Evolutionary conservation across 495 filamentous ascomycete species (phyloP).

Genomic region (Hyaloscypha hepaticicola): DNA sequence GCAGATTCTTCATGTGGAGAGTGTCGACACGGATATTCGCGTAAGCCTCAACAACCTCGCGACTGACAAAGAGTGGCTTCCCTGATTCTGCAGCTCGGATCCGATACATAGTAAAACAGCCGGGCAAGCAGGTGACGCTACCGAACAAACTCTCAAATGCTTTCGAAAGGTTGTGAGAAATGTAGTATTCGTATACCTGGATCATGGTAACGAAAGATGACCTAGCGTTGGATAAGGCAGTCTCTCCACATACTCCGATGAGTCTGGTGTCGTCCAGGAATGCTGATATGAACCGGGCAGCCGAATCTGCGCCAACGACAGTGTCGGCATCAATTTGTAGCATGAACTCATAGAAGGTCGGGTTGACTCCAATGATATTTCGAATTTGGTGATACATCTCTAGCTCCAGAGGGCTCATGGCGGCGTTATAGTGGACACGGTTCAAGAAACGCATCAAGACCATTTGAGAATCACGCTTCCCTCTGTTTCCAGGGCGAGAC

Average conservation of each 20-base stretch:
- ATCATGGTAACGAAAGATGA: constrained; percentile 96
- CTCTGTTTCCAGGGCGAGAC: constrained; percentile 93
- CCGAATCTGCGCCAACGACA: constrained; percentile 85
- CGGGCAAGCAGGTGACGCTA: constrained; percentile 94
- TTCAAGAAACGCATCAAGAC: constrained; percentile 97
- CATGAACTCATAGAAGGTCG: constrained; percentile 97
- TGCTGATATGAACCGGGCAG: constrained; percentile 86
- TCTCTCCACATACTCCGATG: constrained; percentile 93
- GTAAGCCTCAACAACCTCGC: constrained; percentile 84
- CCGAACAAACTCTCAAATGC: constrained; percentile 99
- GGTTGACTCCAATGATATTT: constrained; percentile 98
- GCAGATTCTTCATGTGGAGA: constrained; percentile 96
- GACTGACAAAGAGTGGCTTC: constrained; percentile 93
- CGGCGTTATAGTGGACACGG: constrained; percentile 91
- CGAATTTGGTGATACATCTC: constrained; percentile 99
- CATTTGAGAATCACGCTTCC: constrained; percentile 99
- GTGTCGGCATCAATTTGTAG: constrained; percentile 98
- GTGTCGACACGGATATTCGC: constrained; percentile 93
- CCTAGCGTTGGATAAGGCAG: constrained; percentile 88
- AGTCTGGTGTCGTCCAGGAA: constrained; percentile 90
- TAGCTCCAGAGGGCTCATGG: constrained; percentile 95
- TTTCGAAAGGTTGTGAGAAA: constrained; percentile 96
- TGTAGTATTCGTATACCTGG: constrained; percentile 99
- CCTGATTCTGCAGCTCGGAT: constrained; percentile 90
- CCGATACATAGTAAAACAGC: constrained; percentile 98